phyloP scores from a whole-genome alignment of 2,329 filamentous ascomycete species.

The Penicillium fuscoglaucum region DNA sequence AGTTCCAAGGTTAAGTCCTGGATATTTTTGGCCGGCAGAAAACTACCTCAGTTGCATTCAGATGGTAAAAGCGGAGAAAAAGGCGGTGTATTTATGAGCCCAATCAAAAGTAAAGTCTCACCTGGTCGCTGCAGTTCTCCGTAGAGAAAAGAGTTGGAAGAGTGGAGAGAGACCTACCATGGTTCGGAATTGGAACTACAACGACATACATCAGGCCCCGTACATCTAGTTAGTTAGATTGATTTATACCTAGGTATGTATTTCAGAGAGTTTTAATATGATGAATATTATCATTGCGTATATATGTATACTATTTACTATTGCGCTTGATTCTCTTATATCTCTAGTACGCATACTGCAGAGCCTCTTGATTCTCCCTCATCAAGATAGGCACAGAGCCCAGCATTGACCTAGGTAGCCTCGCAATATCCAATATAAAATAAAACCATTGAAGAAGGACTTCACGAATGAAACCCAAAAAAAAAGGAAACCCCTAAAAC shows the following conservation, averaged over 20 bases:
- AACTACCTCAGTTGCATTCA: neutral
- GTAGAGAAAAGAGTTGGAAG: slow-evolving; percentile 14
- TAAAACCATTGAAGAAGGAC: neutral
- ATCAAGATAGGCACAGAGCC: slow-evolving; percentile 1
- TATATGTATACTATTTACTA: neutral
- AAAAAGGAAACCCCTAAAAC: no score
- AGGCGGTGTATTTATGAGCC: neutral
- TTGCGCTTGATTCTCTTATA: neutral
- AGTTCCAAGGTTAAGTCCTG: neutral
- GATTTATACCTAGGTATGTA: neutral
- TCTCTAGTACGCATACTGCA: neutral
- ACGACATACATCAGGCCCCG: neutral
- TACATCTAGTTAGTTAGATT: neutral
- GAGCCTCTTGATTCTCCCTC: slow-evolving; percentile 2
- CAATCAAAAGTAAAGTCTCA: neutral
- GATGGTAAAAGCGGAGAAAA: neutral
- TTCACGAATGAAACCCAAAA: neutral
- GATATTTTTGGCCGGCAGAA: neutral
- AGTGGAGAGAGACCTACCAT: slow-evolving; percentile 25
- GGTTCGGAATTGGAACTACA: slow-evolving; percentile 28
- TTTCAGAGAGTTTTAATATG: neutral
- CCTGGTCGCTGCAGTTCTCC: neutral
- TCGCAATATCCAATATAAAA: slow-evolving; percentile 1
- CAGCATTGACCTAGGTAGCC: neutral
- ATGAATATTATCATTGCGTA: neutral